Evolutionary conservation across 1,284 basidiomycete genomes (phyloP), one percentile per base, ranked within the genome.

Genomic region (Pseudozyma hubeiensis): DNA sequence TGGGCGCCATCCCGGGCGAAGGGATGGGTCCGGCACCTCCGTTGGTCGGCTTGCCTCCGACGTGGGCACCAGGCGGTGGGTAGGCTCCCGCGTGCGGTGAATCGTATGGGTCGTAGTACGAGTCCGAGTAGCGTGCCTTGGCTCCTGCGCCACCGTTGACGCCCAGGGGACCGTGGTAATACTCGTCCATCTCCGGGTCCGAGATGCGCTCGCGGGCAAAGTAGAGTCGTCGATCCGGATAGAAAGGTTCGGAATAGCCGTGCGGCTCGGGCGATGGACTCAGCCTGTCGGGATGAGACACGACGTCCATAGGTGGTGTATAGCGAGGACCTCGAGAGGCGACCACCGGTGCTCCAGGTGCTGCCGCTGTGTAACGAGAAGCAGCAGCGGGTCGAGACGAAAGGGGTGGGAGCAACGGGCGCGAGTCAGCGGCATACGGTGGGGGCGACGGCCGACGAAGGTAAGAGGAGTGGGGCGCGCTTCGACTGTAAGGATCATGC

Each of bases 151-250:
- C 47, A 34, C n/a, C n/a, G 17, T 24, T 53, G 24, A 56, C 31
- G n/a, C 66, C 61, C 6, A 53, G 16, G 9, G 64, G 59, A 4
- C 64, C 64, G 31, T 65, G 55, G 50, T 75, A 75, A 45, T 70
- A 75, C 19, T 69, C 72, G 53, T 75, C 72, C 51, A 75, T 66
- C 53, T 75, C 72, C 3, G 62, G 55, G 30, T 75, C 72, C 51
- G 63, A 53, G 30, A 75, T 75, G 31, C 72, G 72, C 34, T 75
- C 72, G 39, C 72, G 66, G 0, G 63, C 66, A 56, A 70, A 75
- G 44, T 64, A 75, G 17, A 75, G 59, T 7, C 72, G 56, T 41
- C 72, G 72, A 35, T 75, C 72, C 16, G 72, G 72, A 24, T 75
- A 75, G 49, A 75, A 75, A 4, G 72, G 55, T 16, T 75, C 66